These are phyloP conservation scores for Wilcoxina mikolae DNA, from an alignment of 495 filamentous ascomycete genomes.

Conservation along the genomic window DNA sequence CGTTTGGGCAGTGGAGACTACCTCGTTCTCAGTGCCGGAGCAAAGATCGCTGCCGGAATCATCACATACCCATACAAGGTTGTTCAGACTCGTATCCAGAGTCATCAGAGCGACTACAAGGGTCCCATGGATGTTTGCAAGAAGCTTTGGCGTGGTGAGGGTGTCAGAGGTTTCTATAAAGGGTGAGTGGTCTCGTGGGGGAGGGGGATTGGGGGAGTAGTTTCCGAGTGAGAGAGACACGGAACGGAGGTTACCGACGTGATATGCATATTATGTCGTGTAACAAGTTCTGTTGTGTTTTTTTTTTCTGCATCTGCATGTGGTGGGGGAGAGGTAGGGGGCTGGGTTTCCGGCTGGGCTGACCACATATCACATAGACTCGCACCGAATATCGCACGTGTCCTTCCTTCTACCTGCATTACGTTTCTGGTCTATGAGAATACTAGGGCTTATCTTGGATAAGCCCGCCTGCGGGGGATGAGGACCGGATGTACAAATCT, in stretches of 20 bases:
- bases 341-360: too few relatives aligned
- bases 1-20: conserved; percentile 67
- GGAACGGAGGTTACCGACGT: too few relatives aligned
- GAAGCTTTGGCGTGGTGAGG: conserved; percentile 65
- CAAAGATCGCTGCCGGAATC: conserved; percentile 74
- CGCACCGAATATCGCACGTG: conserved; percentile 70
- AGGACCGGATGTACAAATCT: too few relatives aligned
- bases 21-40: conserved; percentile 58
- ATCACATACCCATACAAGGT: conserved; percentile 92
- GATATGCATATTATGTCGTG: too few relatives aligned
- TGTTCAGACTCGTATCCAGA: conserved; percentile 71
- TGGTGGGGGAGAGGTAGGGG: too few relatives aligned
- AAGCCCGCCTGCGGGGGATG: neutral
- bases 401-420: conserved; percentile 87
- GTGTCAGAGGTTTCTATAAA: conserved; percentile 76
- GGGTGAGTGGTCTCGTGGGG: conserved; percentile 36
- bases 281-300: neutral
- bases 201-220: neutral
- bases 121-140: conserved; percentile 54
- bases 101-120: conserved; percentile 51
- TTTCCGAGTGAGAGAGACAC: neutral
- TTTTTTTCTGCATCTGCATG: neutral
- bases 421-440: conserved; percentile 99
- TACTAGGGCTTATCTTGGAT: conserved; percentile 52
- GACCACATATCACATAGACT: conserved; percentile 30